Percentiles rank a stretch among this genome's conserved stretches.
These are phyloP conservation scores for Saccharum officinarum DNA, from an alignment of 176 grass and related monocot genomes.

Conservation along the genomic window DNA sequence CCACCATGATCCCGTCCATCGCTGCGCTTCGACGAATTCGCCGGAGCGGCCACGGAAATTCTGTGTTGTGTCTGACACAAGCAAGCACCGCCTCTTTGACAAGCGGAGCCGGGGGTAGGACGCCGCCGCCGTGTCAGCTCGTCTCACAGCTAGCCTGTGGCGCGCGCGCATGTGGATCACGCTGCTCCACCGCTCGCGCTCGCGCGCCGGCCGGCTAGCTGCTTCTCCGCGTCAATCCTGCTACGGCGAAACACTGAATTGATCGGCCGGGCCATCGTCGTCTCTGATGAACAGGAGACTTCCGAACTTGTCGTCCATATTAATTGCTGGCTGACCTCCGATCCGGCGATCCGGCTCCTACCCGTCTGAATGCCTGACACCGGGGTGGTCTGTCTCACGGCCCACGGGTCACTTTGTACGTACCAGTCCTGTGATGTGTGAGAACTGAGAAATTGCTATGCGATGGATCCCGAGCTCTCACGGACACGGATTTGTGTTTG, in stretches of 20 bases:
- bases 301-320: not conserved
- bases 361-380: too few relatives aligned
- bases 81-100: not conserved
- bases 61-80: not conserved
- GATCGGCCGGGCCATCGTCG: not conserved
- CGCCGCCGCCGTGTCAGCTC: too few relatives aligned
- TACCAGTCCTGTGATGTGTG: not conserved
- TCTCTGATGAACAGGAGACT: not conserved
- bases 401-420: not conserved
- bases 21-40: not conserved
- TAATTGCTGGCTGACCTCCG: not conserved
- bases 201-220: not conserved
- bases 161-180: too few relatives aligned
- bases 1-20: not conserved
- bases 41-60: not conserved
- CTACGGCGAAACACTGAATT: not conserved
- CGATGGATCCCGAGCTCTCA: not conserved
- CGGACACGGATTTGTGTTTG: not conserved
- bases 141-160: too few relatives aligned
- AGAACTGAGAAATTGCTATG: not conserved
- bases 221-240: not conserved
- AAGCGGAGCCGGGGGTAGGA: not conserved
- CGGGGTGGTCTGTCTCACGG: too few relatives aligned
- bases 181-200: too few relatives aligned
- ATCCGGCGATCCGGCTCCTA: not conserved